Percentiles rank a stretch among this genome's conserved stretches.
Evolutionary conservation across 306 rosid species (phyloP).

Genomic region (Vigna mungo): DNA sequence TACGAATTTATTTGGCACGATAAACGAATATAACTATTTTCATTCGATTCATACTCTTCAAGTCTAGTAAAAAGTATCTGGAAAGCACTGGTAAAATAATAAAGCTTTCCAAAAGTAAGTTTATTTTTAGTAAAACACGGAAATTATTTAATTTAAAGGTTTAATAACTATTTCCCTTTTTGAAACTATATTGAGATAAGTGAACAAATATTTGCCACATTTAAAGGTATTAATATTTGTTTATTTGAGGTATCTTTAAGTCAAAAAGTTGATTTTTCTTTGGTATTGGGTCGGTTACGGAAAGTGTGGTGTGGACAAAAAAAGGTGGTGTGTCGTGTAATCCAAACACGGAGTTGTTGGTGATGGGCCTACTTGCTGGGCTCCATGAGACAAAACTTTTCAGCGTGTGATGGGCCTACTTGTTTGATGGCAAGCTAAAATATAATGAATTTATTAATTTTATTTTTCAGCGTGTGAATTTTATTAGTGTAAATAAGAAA

Average conservation of each 20-base stretch:
- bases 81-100: background rate
- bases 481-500: no score
- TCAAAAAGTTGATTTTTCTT: background rate
- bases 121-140: background rate
- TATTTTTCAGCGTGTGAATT: background rate
- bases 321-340: background rate
- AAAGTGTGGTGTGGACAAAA: background rate
- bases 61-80: background rate
- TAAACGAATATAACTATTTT: background rate
- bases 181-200: background rate
- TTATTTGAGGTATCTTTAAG: background rate
- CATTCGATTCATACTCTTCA: background rate
- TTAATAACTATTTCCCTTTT: background rate
- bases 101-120: background rate
- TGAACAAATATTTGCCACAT: conserved; percentile 17
- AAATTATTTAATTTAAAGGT: background rate
- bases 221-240: background rate
- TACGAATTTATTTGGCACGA: background rate
- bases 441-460: background rate
- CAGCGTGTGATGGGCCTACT: background rate
- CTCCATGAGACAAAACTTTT: background rate
- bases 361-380: conserved; percentile 1
- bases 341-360: background rate
- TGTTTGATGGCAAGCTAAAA: background rate
- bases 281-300: conserved; percentile 1